Percentiles rank a stretch among this genome's conserved stretches.
Evolutionary conservation across 176 grass and related monocot species (phyloP).

Genomic region (Hordeum vulgare): DNA sequence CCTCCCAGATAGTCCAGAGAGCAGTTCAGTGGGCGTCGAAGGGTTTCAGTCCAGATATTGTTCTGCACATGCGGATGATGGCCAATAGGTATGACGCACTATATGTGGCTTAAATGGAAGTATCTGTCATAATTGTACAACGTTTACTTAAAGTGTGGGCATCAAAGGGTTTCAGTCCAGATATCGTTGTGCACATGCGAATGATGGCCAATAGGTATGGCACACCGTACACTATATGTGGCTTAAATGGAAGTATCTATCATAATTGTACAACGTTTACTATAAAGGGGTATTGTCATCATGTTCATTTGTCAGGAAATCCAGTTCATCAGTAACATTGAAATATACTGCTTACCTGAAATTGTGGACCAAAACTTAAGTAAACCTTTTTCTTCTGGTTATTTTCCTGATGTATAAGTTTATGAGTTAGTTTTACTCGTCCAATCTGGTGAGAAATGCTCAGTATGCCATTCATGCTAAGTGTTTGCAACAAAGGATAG

Average conservation of each 20-base stretch:
- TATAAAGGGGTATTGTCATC: neutral
- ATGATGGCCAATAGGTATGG: constrained; percentile 83
- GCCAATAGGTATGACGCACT: constrained; percentile 55
- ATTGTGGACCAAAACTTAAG: neutral
- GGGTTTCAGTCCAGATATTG: constrained; percentile 62
- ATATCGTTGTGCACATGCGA: constrained; percentile 82
- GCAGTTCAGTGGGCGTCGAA: constrained; percentile 67
- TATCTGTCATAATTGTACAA: neutral
- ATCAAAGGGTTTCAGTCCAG: constrained; percentile 56
- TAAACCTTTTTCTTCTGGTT: neutral
- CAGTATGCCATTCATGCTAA: neutral
- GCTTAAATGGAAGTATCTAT: neutral
- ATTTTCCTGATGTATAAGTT: constrained; percentile 8
- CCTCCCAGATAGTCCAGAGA: constrained; percentile 43
- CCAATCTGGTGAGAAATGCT: neutral
- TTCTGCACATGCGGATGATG: constrained; percentile 90
- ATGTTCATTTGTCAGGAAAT: neutral
- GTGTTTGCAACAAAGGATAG: neutral
- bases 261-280: neutral
- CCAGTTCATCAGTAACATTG: neutral
- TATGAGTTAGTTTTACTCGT: neutral
- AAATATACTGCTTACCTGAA: constrained; percentile 6
- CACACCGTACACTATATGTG: neutral
- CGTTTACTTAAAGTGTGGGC: constrained; percentile 26
- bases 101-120: neutral